Percentiles rank a stretch among this genome's conserved stretches.
These are phyloP conservation scores for bread wheat (Triticum aestivum) DNA, from an alignment of 176 grass and related monocot genomes.

Conservation along the genomic window IWGSC_CS_RefSeq_v2.1 NC_057811.1:89050887-89051386, in stretches of 20 bases:
- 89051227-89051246: slow-evolving; percentile 84
- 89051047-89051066: slow-evolving; percentile 33
- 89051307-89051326: slow-evolving; percentile 52
- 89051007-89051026: slow-evolving; percentile 53
- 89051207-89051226: slow-evolving; percentile 50
- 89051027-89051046: slow-evolving; percentile 43
- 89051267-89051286: slow-evolving; percentile 45
- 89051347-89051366: slow-evolving; percentile 48
- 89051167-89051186: slow-evolving; percentile 47
- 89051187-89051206: slow-evolving; percentile 46
- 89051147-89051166: slow-evolving; percentile 71
- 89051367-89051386: slow-evolving; percentile 28
- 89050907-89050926: slow-evolving; percentile 64
- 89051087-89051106: slow-evolving; percentile 34
- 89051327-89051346: slow-evolving; percentile 52
- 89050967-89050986: slow-evolving; percentile 42
- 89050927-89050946: slow-evolving; percentile 57
- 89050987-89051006: slow-evolving; percentile 54
- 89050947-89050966: slow-evolving; percentile 63
- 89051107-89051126: slow-evolving; percentile 31
- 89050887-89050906: slow-evolving; percentile 55
- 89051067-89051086: slow-evolving; percentile 38
- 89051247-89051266: slow-evolving; percentile 35
- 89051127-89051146: slow-evolving; percentile 54
- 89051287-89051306: slow-evolving; percentile 30